Evolutionary conservation across 768 basidiomycete genomes (phyloP).

Genomic region (Galerina marginata): DNA sequence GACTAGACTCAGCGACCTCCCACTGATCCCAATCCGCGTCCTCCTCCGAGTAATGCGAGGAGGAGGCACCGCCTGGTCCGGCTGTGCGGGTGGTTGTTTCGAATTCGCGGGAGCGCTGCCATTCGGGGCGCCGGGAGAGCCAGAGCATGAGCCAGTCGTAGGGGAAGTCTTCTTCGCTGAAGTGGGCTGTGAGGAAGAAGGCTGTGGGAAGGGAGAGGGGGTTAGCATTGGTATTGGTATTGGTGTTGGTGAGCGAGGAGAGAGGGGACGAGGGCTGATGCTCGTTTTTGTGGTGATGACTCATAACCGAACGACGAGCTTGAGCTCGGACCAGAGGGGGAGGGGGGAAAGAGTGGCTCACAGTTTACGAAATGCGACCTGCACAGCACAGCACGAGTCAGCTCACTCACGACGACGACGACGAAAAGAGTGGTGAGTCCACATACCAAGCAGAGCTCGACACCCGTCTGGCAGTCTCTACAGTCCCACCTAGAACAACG

Average conservation of each 20-base stretch:
- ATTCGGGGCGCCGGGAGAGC: slow-evolving; percentile 83
- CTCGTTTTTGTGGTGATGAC: slow-evolving; percentile 8
- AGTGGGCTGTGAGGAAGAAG: slow-evolving; percentile 89
- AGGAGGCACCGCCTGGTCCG: slow-evolving; percentile 57
- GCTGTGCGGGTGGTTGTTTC: slow-evolving; percentile 84
- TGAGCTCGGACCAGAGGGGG: neutral
- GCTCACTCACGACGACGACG: slow-evolving; percentile 9
- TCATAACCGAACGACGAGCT: slow-evolving; percentile 6
- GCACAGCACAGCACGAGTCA: neutral
- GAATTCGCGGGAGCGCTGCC: slow-evolving; percentile 89
- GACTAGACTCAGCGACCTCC: slow-evolving; percentile 26
- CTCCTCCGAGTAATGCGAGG: slow-evolving; percentile 37
- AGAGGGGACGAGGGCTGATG: neutral
- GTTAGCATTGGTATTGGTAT: slow-evolving; percentile 20
- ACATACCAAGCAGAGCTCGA: slow-evolving; percentile 83
- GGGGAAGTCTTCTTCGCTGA: slow-evolving; percentile 88
- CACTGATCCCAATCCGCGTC: slow-evolving; percentile 50
- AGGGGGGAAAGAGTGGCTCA: slow-evolving; percentile 41
- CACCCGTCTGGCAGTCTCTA: slow-evolving; percentile 83
- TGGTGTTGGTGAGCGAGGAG: slow-evolving; percentile 4
- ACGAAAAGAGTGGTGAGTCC: slow-evolving; percentile 3
- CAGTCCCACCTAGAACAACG: slow-evolving; percentile 86
- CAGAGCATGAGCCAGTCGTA: slow-evolving; percentile 94
- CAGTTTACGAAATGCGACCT: slow-evolving; percentile 90
- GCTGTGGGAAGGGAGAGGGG: slow-evolving; percentile 43